Percentiles rank a stretch among this genome's conserved stretches.
Evolutionary conservation across 257 asterid genomes (phyloP).

Genomic region (Solanum peruvianum): DNA sequence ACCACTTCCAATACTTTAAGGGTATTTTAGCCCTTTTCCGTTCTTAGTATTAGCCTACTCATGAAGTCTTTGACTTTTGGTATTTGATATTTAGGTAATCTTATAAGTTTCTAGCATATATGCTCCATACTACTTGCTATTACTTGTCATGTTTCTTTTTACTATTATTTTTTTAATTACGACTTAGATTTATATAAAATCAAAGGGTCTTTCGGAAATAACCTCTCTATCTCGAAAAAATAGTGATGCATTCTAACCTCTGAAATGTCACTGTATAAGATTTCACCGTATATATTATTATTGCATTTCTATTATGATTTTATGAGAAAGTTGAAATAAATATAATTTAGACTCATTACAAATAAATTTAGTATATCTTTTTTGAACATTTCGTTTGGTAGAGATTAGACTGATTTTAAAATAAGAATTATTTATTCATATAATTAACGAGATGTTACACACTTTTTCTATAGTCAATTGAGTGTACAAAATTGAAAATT

Average conservation of each 20-base stretch:
- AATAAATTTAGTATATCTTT: too few species aligned
- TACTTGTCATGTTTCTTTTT: neutral
- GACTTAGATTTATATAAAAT: too few species aligned
- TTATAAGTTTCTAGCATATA: too few species aligned
- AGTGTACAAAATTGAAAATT: neutral
- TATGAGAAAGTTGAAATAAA: neutral
- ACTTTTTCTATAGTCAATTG: neutral
- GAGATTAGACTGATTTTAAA: neutral
- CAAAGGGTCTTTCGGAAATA: fast-evolving
- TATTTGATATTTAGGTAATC: neutral
- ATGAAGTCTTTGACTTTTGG: neutral
- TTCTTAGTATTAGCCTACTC: neutral
- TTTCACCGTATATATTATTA: too few species aligned
- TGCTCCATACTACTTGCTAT: neutral
- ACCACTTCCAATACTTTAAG: too few species aligned
- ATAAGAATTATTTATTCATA: too few species aligned
- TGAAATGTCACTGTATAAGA: neutral
- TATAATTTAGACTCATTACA: neutral
- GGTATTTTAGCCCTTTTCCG: too few species aligned
- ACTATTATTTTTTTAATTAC: too few species aligned
- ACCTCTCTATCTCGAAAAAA: too few species aligned
- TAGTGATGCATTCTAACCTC: neutral
- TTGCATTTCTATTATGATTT: too few species aligned
- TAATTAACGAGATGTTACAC: neutral
- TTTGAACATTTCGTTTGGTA: too few species aligned